Conservation (phyloP, 2,329 filamentous ascomycete genomes). For the Clonostachys chloroleuca region DNA sequence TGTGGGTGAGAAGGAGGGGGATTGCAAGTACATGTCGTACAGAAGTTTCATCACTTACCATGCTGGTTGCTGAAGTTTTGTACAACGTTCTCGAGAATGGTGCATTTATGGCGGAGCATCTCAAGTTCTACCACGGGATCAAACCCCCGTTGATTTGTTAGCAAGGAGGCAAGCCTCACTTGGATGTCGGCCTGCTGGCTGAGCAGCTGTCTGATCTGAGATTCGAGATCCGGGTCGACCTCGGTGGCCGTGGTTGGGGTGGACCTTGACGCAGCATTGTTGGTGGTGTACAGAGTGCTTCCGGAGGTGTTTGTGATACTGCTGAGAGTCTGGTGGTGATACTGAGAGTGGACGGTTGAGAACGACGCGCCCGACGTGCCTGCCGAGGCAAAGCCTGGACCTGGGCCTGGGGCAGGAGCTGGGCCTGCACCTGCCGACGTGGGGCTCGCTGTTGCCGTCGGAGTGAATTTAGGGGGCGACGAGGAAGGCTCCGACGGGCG, state of each 20-base stretch:
- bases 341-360: no score
- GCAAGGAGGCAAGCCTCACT: constrained; percentile 40
- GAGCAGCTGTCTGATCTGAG: constrained; percentile 30
- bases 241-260: not conserved
- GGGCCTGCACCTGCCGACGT: not conserved
- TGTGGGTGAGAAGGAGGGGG: constrained; percentile 1
- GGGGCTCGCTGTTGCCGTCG: not conserved
- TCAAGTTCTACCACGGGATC: constrained; percentile 44
- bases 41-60: not conserved
- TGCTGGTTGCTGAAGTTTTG: constrained; percentile 39
- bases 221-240: constrained; percentile 14
- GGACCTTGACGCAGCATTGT: constrained; percentile 1
- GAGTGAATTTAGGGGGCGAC: not conserved
- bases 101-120: constrained; percentile 52
- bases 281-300: constrained; percentile 1
- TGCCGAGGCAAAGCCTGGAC: not conserved
- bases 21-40: not conserved
- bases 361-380: no score
- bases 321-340: no score
- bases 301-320: not conserved
- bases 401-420: not conserved
- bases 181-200: constrained; percentile 50
- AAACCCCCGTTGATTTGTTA: constrained; percentile 40
- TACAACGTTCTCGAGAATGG: constrained; percentile 41
- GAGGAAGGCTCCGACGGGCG: not conserved